These are phyloP conservation scores for Kodamaea hsintzibuensis DNA, from an alignment of 805 yeast species.

Conservation along the genomic window DNA sequence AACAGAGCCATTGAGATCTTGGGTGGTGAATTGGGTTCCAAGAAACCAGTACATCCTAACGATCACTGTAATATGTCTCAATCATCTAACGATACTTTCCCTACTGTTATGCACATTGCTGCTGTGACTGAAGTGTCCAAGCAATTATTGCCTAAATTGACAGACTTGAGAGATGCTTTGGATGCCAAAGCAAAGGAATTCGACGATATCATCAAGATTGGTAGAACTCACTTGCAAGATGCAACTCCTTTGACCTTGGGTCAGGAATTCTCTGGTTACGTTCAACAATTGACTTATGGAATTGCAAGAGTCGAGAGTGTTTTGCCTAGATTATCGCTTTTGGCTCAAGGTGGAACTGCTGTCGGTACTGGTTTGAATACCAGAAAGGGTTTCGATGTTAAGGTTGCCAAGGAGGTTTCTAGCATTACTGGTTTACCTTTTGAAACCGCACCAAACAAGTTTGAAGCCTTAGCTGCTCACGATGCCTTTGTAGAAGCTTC, in stretches of 20 bases:
- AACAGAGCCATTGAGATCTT: slow-evolving; percentile 41
- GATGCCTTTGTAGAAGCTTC: slow-evolving; percentile 43
- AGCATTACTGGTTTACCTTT: slow-evolving; percentile 33
- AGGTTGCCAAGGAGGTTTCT: slow-evolving; percentile 35
- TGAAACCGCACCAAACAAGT: slow-evolving; percentile 41
- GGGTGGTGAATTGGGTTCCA: slow-evolving; percentile 39
- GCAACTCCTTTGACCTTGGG: slow-evolving; percentile 44
- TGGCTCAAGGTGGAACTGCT: slow-evolving; percentile 45
- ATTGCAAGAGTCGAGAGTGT: slow-evolving; percentile 32
- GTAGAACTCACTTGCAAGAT: slow-evolving; percentile 43
- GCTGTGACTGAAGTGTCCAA: slow-evolving; percentile 36
- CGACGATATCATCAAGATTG: slow-evolving; percentile 37
- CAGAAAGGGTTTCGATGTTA: slow-evolving; percentile 36
- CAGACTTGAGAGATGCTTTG: slow-evolving; percentile 34
- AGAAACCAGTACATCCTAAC: slow-evolving; percentile 41
- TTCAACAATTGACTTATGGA: slow-evolving; percentile 37
- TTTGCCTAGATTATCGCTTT: slow-evolving; percentile 33
- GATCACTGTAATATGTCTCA: slow-evolving; percentile 44
- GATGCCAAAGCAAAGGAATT: slow-evolving; percentile 32
- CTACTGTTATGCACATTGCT: slow-evolving; percentile 44
- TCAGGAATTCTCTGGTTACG: slow-evolving; percentile 42
- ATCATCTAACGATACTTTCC: slow-evolving; percentile 41
- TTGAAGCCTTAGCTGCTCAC: slow-evolving; percentile 43
- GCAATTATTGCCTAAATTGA: slow-evolving; percentile 33
- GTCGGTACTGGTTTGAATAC: slow-evolving; percentile 45